A percentile compares a stretch with the other conserved stretches of the same genome.
Evolutionary conservation across 2,329 filamentous ascomycete species (phyloP).

Genomic region (Microsporum audouinii): DNA sequence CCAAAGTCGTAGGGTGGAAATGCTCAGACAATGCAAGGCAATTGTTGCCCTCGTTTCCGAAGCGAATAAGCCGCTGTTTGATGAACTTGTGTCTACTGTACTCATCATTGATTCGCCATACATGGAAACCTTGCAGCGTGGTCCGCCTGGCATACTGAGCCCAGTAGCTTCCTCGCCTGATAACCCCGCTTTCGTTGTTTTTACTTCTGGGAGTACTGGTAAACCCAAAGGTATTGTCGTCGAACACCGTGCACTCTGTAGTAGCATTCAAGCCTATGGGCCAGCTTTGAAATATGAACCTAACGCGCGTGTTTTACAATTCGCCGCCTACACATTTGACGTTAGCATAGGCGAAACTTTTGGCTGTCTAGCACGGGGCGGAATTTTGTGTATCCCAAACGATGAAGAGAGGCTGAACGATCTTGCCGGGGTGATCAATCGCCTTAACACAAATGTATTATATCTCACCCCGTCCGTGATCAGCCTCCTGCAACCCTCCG

Average conservation of each 20-base stretch:
- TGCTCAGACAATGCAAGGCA: slow-evolving; percentile 17
- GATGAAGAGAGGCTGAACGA: slow-evolving; percentile 41
- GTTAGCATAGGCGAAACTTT: slow-evolving; percentile 42
- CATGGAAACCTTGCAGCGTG: background rate
- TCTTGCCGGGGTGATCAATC: slow-evolving; percentile 36
- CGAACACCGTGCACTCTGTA: slow-evolving; percentile 42
- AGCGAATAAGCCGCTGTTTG: slow-evolving; percentile 8
- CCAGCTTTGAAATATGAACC: slow-evolving; percentile 33
- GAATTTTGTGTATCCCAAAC: slow-evolving; percentile 48
- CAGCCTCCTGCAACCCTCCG: slow-evolving; percentile 25
- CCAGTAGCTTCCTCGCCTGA: slow-evolving; percentile 8
- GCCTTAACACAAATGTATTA: slow-evolving; percentile 39
- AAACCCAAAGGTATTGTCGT: slow-evolving; percentile 44
- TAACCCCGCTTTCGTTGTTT: slow-evolving; percentile 42
- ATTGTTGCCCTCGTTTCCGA: slow-evolving; percentile 13
- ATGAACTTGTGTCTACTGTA: background rate
- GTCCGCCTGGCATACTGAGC: slow-evolving; percentile 3
- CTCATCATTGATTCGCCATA: background rate
- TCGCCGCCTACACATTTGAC: slow-evolving; percentile 42
- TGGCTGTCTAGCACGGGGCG: slow-evolving; percentile 42
- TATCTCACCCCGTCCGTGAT: slow-evolving; percentile 48
- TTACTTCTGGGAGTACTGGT: slow-evolving; percentile 42
- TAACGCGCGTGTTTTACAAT: slow-evolving; percentile 44
- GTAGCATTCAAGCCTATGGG: slow-evolving; percentile 43
- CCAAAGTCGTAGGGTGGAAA: slow-evolving; percentile 15